Evolutionary conservation across 257 asterid genomes (phyloP).

Genomic region (Jaltomata sinuosa): DNA sequence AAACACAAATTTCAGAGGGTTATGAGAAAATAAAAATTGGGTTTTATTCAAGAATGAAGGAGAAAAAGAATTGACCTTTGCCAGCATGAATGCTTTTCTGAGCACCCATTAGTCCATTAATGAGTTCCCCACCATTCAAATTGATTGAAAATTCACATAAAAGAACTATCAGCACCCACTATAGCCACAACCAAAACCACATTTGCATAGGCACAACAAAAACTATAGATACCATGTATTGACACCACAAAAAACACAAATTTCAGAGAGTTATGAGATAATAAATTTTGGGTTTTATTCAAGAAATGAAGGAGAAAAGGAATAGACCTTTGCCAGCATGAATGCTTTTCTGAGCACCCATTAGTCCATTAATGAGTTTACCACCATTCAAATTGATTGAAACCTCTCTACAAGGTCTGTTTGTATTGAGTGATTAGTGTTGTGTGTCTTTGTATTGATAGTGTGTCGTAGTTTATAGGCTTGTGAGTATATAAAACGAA

Average conservation of each 20-base stretch:
- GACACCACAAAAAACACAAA: not conserved
- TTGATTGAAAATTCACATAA: not conserved
- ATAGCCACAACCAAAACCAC: not conserved
- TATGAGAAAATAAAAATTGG: not conserved
- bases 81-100: constrained; percentile 92
- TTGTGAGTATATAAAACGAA: not conserved
- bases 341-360: constrained; percentile 99
- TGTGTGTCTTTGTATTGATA: not conserved
- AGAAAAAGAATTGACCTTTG: constrained; percentile 35
- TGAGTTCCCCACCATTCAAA: constrained; percentile 20
- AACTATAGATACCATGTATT: not conserved
- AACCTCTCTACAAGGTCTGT: not conserved
- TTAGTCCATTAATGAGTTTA: constrained; percentile 33
- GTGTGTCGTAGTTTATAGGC: not conserved
- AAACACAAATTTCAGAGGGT: not conserved
- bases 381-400: constrained; percentile 14
- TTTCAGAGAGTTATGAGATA: not conserved
- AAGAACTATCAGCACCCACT: not conserved
- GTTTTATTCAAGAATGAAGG: not conserved
- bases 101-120: constrained; percentile 77
- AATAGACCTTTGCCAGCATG: constrained; percentile 85
- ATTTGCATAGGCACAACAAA: not conserved
- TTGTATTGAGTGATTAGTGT: not conserved
- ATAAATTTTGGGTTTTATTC: not conserved
- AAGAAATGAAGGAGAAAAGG: not conserved